These are phyloP conservation scores for Podaxis mareebaensis DNA, from an alignment of 768 basidiomycete species.

Conservation along the genomic window DNA sequence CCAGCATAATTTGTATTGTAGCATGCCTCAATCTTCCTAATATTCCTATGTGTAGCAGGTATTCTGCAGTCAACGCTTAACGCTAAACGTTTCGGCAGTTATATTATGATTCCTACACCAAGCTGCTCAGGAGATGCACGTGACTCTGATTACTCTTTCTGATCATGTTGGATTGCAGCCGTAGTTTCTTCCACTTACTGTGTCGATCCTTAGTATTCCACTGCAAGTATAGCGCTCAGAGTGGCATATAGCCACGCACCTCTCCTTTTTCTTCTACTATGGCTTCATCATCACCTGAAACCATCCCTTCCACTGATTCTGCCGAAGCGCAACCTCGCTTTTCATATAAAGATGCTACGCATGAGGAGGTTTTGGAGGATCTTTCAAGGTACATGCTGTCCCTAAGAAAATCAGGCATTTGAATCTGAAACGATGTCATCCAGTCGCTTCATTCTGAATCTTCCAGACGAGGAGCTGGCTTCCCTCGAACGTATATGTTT, in stretches of 20 bases:
- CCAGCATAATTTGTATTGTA: neutral
- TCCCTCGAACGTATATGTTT: constrained; percentile 95
- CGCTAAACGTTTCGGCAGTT: no score
- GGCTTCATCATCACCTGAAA: constrained; percentile 79
- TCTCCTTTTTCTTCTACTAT: constrained; percentile 36
- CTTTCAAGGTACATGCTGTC: constrained; percentile 68
- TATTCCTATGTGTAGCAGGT: neutral
- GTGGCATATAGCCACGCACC: constrained; percentile 19
- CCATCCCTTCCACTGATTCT: constrained; percentile 39
- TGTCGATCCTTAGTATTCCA: constrained; percentile 16
- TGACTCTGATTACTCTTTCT: constrained; percentile 18
- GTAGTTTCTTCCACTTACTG: constrained; percentile 13
- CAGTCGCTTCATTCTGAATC: constrained; percentile 95
- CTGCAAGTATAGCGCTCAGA: constrained; percentile 12
- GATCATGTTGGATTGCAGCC: constrained; percentile 10
- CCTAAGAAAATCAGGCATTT: neutral
- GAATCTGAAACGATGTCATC: constrained; percentile 2
- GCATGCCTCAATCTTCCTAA: neutral
- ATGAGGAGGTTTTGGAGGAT: constrained; percentile 89
- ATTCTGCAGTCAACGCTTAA: no score
- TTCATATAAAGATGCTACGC: constrained; percentile 71
- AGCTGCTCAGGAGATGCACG: constrained; percentile 3
- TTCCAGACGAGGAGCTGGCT: constrained; percentile 89
- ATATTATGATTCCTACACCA: no score
- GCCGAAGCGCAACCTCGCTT: constrained; percentile 39